phyloP scores from a whole-genome alignment of 371 early-diverging fungal genomes.

The Apophysomyces sp. region DNA sequence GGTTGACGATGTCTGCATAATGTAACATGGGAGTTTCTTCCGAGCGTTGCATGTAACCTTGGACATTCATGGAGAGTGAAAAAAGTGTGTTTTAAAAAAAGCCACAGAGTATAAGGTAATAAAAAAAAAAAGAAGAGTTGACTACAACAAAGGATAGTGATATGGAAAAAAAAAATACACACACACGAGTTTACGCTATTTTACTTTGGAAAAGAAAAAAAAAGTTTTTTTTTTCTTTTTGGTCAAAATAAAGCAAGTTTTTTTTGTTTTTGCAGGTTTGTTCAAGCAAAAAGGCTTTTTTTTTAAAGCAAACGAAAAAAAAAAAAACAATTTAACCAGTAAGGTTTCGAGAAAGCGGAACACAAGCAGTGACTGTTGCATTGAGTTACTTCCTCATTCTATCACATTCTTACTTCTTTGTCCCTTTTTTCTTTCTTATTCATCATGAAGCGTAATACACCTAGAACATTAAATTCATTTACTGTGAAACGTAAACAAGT shows the following conservation, averaged over 20 bases:
- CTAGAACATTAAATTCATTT: background rate
- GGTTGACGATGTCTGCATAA: constrained; percentile 4
- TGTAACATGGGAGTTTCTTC: constrained; percentile 5
- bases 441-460: background rate
- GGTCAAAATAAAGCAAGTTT: background rate
- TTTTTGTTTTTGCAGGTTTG: constrained; percentile 1
- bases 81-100: background rate
- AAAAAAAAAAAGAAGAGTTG: background rate
- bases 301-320: background rate
- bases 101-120: background rate
- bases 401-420: background rate
- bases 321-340: constrained; percentile 4
- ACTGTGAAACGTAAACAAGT: constrained; percentile 8
- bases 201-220: constrained; percentile 1
- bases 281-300: constrained; percentile 2
- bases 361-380: constrained; percentile 4
- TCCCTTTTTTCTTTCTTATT: background rate
- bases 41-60: constrained; percentile 10
- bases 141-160: background rate
- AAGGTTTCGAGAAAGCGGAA: constrained; percentile 4
- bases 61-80: constrained; percentile 1
- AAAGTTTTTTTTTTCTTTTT: background rate
- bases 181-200: background rate
- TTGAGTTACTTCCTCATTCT: background rate
- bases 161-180: background rate